These are phyloP conservation scores for Phalaenopsis hybrid DNA, from an alignment of 116 monocot species.

Conservation along the genomic window DNA sequence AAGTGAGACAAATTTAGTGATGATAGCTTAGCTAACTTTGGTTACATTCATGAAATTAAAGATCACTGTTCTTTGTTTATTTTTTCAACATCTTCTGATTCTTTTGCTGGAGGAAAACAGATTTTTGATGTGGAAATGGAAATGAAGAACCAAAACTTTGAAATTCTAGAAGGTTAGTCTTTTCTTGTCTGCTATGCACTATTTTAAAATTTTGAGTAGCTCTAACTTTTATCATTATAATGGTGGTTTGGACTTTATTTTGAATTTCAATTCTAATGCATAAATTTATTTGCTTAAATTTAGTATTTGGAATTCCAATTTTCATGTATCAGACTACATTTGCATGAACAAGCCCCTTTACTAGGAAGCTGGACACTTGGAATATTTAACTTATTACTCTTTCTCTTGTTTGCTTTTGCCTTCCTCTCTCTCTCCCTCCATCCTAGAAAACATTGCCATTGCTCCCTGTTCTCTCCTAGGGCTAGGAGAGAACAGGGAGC, in stretches of 20 bases:
- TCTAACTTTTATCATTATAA: not conserved
- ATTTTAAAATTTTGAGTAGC: not conserved
- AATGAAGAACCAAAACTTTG: constrained; percentile 9
- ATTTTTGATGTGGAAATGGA: constrained; percentile 15
- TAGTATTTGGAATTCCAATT: too few relatives aligned
- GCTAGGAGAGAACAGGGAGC: too few relatives aligned
- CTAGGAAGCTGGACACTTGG: not conserved
- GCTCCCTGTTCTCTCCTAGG: too few relatives aligned
- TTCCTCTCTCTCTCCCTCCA: too few relatives aligned
- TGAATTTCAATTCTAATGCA: not conserved
- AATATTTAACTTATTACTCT: not conserved
- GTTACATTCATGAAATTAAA: not conserved
- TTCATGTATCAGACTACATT: not conserved
- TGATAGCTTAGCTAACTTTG: not conserved
- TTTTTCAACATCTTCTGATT: not conserved
- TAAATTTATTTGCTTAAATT: not conserved
- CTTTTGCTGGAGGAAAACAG: constrained; percentile 24
- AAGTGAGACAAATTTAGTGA: too few relatives aligned
- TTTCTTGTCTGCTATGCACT: not conserved
- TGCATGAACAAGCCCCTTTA: not conserved
- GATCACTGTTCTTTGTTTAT: not conserved
- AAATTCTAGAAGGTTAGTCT: constrained; percentile 16
- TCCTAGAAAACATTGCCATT: too few relatives aligned
- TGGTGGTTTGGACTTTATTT: not conserved
- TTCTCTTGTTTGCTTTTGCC: too few relatives aligned